Evolutionary conservation across 176 grass and related monocot genomes (phyloP).

Genomic region (Bromus sterilis): DNA sequence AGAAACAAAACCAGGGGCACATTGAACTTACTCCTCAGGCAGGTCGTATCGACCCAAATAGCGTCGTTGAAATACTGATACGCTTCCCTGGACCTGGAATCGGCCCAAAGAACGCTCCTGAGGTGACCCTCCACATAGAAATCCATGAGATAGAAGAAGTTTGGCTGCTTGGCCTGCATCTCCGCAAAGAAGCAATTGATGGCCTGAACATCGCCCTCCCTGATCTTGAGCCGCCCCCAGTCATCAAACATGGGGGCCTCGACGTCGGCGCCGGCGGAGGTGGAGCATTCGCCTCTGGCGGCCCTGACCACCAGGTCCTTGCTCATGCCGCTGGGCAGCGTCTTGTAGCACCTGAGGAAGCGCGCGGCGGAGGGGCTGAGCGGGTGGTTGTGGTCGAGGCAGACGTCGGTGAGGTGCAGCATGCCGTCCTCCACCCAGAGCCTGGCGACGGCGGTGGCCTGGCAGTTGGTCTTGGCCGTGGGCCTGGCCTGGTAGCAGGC

Average conservation of each 20-base stretch:
- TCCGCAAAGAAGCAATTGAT: slow-evolving; percentile 42
- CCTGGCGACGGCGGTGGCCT: slow-evolving; percentile 56
- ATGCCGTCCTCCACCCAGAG: slow-evolving; percentile 54
- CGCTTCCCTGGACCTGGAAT: slow-evolving; percentile 55
- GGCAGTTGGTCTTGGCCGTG: slow-evolving; percentile 72
- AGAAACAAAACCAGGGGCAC: slow-evolving; percentile 57
- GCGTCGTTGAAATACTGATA: slow-evolving; percentile 64
- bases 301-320: slow-evolving; percentile 61
- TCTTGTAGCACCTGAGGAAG: slow-evolving; percentile 65
- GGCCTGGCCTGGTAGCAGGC: slow-evolving; percentile 80
- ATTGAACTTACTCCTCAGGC: slow-evolving; percentile 49
- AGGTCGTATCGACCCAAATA: slow-evolving; percentile 54
- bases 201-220: slow-evolving; percentile 36
- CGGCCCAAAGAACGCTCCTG: slow-evolving; percentile 73
- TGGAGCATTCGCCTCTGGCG: slow-evolving; percentile 36
- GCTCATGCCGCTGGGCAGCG: slow-evolving; percentile 51
- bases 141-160: slow-evolving; percentile 78
- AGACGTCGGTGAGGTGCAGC: slow-evolving; percentile 61
- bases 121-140: slow-evolving; percentile 59
- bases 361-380: slow-evolving; percentile 47
- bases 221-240: slow-evolving; percentile 56
- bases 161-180: slow-evolving; percentile 64
- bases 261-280: slow-evolving; percentile 15
- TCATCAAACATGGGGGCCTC: slow-evolving; percentile 43
- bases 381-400: slow-evolving; percentile 61